phyloP scores from a whole-genome alignment of 2,329 filamentous ascomycete genomes.

The Aspergillus texensis region DNA sequence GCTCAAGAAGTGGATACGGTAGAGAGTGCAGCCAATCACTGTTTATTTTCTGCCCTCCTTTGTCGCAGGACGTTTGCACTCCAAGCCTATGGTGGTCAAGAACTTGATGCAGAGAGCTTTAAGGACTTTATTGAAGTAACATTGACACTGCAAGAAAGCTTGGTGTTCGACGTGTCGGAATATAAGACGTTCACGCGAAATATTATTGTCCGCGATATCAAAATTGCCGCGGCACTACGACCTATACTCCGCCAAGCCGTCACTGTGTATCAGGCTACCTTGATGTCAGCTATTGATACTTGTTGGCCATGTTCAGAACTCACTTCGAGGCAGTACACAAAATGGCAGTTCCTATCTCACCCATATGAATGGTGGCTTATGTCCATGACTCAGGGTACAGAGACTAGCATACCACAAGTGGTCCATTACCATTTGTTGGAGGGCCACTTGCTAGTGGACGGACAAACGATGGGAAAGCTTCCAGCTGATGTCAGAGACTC shows the following conservation, averaged over 20 bases:
- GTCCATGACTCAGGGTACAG: slow-evolving; percentile 30
- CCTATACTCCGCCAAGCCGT: slow-evolving; percentile 41
- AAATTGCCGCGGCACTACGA: slow-evolving; percentile 45
- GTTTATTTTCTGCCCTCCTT: slow-evolving; percentile 59
- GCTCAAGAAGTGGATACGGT: slow-evolving; percentile 42
- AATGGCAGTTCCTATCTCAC: slow-evolving; percentile 24
- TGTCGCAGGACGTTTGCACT: slow-evolving; percentile 53
- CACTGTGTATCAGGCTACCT: slow-evolving; percentile 20
- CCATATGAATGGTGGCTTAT: slow-evolving; percentile 36
- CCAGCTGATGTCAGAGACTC: slow-evolving; percentile 55
- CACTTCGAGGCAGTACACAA: slow-evolving; percentile 18
- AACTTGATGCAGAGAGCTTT: slow-evolving; percentile 16
- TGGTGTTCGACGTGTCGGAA: slow-evolving; percentile 39
- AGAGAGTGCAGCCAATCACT: slow-evolving; percentile 47
- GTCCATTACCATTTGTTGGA: slow-evolving; percentile 51
- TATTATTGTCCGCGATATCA: slow-evolving; percentile 52
- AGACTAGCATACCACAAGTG: slow-evolving; percentile 33
- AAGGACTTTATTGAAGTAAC: slow-evolving; percentile 44
- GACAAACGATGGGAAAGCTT: slow-evolving; percentile 54
- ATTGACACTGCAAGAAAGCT: slow-evolving; percentile 52
- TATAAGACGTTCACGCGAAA: slow-evolving; percentile 40
- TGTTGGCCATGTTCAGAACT: slow-evolving; percentile 48
- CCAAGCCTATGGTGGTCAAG: slow-evolving; percentile 8
- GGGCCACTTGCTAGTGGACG: slow-evolving; percentile 54
- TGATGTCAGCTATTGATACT: slow-evolving; percentile 41